These are phyloP conservation scores for Axilococcus clingmanii DNA, from an alignment of 139 green algal species.

Conservation along the genomic window DNA sequence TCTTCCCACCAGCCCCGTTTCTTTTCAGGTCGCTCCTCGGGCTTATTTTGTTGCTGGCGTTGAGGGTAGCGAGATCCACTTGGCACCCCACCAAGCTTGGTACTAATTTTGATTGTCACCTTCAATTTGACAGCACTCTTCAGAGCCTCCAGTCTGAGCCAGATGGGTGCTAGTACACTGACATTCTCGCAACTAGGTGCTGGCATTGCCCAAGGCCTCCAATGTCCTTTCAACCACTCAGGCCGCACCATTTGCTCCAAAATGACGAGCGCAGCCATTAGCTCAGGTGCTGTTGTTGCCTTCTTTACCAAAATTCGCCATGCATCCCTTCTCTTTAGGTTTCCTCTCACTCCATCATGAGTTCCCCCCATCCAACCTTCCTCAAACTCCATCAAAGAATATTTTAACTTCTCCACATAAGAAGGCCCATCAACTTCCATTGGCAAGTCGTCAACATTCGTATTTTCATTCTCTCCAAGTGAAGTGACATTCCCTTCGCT, in stretches of 20 bases:
- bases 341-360: slow-evolving; percentile 7
- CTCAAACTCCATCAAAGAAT: slow-evolving; percentile 10
- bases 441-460: neutral
- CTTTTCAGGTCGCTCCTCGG: too few relatives aligned
- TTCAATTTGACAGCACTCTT: slow-evolving; percentile 2
- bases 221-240: slow-evolving; percentile 40
- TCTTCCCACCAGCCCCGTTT: too few relatives aligned
- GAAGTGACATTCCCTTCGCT: neutral
- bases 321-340: neutral
- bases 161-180: slow-evolving; percentile 15
- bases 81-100: too few relatives aligned
- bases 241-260: slow-evolving; percentile 40
- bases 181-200: slow-evolving; percentile 31
- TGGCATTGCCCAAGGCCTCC: slow-evolving; percentile 43
- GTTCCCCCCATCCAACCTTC: neutral
- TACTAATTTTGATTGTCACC: too few relatives aligned
- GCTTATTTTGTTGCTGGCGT: too few relatives aligned
- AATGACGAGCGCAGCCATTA: slow-evolving; percentile 33
- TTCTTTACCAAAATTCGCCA: slow-evolving; percentile 5
- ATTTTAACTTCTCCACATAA: slow-evolving; percentile 1
- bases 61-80: too few relatives aligned
- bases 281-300: slow-evolving; percentile 6
- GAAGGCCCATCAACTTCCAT: neutral
- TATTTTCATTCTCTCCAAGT: neutral
- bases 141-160: slow-evolving; percentile 22